Conservation (phyloP, 768 basidiomycete species). For the Suillus brevipes region DNA sequence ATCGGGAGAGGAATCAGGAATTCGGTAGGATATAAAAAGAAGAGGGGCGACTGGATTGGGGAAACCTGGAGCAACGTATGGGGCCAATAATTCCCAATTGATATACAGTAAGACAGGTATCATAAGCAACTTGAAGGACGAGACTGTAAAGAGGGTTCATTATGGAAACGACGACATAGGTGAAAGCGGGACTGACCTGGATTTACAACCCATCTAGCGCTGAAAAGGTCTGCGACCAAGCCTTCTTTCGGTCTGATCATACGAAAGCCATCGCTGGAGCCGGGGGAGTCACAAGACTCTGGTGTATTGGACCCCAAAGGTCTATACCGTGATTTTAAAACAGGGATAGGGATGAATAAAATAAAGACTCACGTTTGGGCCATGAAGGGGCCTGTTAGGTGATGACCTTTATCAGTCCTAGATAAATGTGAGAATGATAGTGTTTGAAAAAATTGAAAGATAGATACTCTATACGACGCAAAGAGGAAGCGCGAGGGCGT, state of each 20-base stretch:
- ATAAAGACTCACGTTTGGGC: slow-evolving; percentile 55
- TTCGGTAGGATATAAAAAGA: slow-evolving; percentile 69
- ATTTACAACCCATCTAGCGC: slow-evolving; percentile 69
- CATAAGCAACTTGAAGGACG: slow-evolving; percentile 66
- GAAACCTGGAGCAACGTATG: slow-evolving; percentile 46
- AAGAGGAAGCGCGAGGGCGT: slow-evolving; percentile 9
- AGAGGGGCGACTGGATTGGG: slow-evolving; percentile 75
- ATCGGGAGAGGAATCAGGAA: slow-evolving; percentile 50
- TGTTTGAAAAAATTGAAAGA: slow-evolving; percentile 13
- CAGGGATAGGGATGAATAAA: background rate
- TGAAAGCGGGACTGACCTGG: slow-evolving; percentile 51
- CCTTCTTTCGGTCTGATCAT: slow-evolving; percentile 25
- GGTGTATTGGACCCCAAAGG: slow-evolving; percentile 42
- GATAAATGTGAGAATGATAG: slow-evolving; percentile 9
- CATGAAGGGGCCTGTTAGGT: slow-evolving; percentile 61
- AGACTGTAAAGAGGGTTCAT: slow-evolving; percentile 39
- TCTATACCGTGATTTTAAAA: slow-evolving; percentile 21
- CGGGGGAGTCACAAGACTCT: slow-evolving; percentile 37
- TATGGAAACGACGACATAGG: background rate
- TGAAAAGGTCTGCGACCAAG: slow-evolving; percentile 52
- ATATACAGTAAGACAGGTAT: slow-evolving; percentile 59
- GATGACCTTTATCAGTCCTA: slow-evolving; percentile 58
- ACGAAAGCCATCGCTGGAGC: slow-evolving; percentile 20
- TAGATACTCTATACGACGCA: slow-evolving; percentile 33
- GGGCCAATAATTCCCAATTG: slow-evolving; percentile 60